phyloP scores from a whole-genome alignment of 2,329 filamentous ascomycete genomes.

The Colletotrichum sp. region DNA sequence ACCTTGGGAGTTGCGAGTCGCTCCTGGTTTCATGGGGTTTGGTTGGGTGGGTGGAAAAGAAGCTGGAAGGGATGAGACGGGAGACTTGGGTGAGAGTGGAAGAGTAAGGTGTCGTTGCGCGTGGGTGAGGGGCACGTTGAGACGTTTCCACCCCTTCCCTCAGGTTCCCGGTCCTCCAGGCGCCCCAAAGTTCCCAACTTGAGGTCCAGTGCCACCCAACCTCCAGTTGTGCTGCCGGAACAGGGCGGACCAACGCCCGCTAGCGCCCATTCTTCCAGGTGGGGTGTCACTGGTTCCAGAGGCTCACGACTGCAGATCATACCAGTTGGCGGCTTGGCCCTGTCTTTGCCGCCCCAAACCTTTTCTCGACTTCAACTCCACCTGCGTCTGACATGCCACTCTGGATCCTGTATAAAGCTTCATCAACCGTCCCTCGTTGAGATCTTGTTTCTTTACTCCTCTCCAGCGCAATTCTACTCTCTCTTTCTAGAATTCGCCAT shows the following conservation, averaged over 20 bases:
- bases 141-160: slow-evolving; percentile 12
- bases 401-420: slow-evolving; percentile 18
- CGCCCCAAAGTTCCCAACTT: not conserved
- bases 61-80: not conserved
- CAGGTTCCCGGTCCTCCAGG: not conserved
- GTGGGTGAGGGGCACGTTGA: slow-evolving; percentile 6
- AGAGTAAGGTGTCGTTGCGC: not conserved
- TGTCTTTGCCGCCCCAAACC: slow-evolving; percentile 16
- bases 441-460: not conserved
- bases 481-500: slow-evolving; percentile 18
- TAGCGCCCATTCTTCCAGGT: slow-evolving; percentile 8
- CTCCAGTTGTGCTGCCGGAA: not conserved
- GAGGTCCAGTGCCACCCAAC: not conserved
- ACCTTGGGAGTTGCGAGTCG: slow-evolving; percentile 15
- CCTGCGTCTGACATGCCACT: not conserved
- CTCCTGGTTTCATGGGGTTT: slow-evolving; percentile 14
- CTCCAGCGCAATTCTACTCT: slow-evolving; percentile 22
- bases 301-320: slow-evolving; percentile 9
- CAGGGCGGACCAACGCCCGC: slow-evolving; percentile 4
- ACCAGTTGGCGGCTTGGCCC: slow-evolving; percentile 7
- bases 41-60: not conserved
- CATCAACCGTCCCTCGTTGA: not conserved
- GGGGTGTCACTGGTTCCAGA: not conserved
- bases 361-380: slow-evolving; percentile 22
- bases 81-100: not conserved